Conservation (phyloP, 1,284 basidiomycete genomes). For the Psilocybe mexicana region DNA sequence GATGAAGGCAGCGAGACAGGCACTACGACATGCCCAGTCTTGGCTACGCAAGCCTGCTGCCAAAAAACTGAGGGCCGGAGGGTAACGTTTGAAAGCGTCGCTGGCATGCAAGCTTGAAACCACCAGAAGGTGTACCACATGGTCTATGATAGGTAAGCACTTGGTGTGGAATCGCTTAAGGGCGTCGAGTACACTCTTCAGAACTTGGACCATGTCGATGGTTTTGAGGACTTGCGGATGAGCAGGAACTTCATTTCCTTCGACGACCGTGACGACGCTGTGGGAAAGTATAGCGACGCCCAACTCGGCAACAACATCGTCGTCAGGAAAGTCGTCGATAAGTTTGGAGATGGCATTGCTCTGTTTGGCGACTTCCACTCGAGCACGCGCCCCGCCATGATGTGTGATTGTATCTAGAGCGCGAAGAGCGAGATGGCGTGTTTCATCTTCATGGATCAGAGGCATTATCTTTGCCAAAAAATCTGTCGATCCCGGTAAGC, state of each 20-base stretch:
- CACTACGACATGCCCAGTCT: constrained; percentile 49
- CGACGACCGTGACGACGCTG: constrained; percentile 42
- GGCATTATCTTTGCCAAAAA: constrained; percentile 54
- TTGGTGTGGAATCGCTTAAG: constrained; percentile 46
- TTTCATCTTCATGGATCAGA: constrained; percentile 45
- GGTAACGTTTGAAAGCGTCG: constrained; percentile 41
- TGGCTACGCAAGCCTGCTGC: constrained; percentile 52
- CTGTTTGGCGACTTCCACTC: constrained; percentile 49
- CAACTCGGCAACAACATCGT: constrained; percentile 48
- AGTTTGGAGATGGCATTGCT: constrained; percentile 41
- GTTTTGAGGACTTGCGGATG: constrained; percentile 36
- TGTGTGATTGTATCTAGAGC: constrained; percentile 58
- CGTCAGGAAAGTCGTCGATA: constrained; percentile 48
- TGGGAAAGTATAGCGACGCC: constrained; percentile 52
- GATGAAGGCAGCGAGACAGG: constrained; percentile 50
- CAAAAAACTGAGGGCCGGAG: constrained; percentile 46
- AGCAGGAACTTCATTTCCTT: constrained; percentile 35
- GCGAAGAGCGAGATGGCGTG: constrained; percentile 51
- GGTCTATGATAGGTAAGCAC: constrained; percentile 42
- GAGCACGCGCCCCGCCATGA: constrained; percentile 52
- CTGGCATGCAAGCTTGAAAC: constrained; percentile 43
- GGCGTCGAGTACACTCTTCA: constrained; percentile 42
- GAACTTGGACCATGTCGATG: constrained; percentile 44
- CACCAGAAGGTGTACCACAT: constrained; percentile 49
- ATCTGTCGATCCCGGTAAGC: constrained; percentile 34